Percentiles rank a stretch among this genome's conserved stretches.
Conservation (phyloP, 176 grass and related monocot species). For the Juncus effusus region DNA sequence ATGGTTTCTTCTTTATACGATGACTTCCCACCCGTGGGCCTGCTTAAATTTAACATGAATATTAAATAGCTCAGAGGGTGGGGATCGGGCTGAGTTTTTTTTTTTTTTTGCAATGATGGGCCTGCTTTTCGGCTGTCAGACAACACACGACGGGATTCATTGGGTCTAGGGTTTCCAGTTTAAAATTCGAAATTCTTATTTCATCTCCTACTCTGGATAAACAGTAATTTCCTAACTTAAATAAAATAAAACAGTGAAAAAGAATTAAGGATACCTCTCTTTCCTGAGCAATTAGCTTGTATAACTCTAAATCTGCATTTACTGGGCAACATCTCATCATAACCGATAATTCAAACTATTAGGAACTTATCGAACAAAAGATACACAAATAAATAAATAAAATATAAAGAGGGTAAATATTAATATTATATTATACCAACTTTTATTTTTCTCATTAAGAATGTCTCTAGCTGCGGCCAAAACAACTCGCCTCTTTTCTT, state of each 20-base stretch:
- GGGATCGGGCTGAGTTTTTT: too few relatives aligned
- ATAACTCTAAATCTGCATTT: slow-evolving; percentile 63
- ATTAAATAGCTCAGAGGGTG: too few relatives aligned
- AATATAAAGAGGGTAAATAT: background rate
- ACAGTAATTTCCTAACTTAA: too few relatives aligned
- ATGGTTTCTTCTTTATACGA: too few relatives aligned
- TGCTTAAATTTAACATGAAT: too few relatives aligned
- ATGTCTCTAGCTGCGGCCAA: slow-evolving; percentile 65
- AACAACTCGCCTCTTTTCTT: slow-evolving; percentile 80
- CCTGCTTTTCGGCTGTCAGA: too few relatives aligned
- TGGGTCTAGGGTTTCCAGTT: too few relatives aligned
- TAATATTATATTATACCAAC: slow-evolving; percentile 45
- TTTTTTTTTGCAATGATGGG: too few relatives aligned
- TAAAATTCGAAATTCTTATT: too few relatives aligned
- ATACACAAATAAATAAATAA: slow-evolving; percentile 13
- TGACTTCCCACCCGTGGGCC: too few relatives aligned
- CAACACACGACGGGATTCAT: too few relatives aligned
- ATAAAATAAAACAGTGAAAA: background rate
- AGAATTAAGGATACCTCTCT: slow-evolving; percentile 68
- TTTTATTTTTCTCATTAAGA: slow-evolving; percentile 47
- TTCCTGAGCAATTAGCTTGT: slow-evolving; percentile 93
- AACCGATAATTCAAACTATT: slow-evolving; percentile 41
- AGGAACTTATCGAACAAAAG: background rate
- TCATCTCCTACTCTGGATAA: too few relatives aligned
- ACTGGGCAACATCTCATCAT: slow-evolving; percentile 38